Evolutionary conservation across 352 stramenopile species (phyloP).

Genomic region (Pythium chondricola): DNA sequence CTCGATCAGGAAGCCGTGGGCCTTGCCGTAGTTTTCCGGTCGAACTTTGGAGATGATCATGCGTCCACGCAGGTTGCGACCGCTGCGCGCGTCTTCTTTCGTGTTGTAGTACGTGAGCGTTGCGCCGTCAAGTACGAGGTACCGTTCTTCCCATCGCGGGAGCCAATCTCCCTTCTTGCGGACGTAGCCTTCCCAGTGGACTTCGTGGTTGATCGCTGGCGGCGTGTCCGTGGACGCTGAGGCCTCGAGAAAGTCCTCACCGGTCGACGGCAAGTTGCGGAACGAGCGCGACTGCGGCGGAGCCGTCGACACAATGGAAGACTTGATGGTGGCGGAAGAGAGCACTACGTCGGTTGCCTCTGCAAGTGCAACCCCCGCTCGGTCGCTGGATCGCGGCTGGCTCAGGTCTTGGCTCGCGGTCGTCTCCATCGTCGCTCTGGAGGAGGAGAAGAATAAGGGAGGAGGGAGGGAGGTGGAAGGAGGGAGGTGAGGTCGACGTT

Average conservation of each 20-base stretch:
- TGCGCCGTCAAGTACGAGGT: conserved; percentile 80
- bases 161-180: conserved; percentile 88
- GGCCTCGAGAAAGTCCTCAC: conserved; percentile 27
- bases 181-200: conserved; percentile 87
- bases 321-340: too few species aligned
- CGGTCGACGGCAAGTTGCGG: conserved; percentile 1
- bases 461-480: background rate
- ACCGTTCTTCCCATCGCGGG: conserved; percentile 86
- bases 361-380: background rate
- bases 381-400: background rate
- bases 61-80: conserved; percentile 67
- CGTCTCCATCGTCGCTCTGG: too few species aligned
- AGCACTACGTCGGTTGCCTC: background rate
- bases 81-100: conserved; percentile 79
- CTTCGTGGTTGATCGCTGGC: conserved; percentile 50
- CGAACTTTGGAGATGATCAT: conserved; percentile 81
- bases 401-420: too few species aligned
- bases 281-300: conserved; percentile 8
- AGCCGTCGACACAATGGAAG: background rate
- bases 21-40: conserved; percentile 84
- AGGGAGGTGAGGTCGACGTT: too few species aligned
- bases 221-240: conserved; percentile 26
- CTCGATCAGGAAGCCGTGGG: conserved; percentile 82
- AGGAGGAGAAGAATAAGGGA: background rate
- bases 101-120: conserved; percentile 86